Percentiles rank a stretch among this genome's conserved stretches.
These are phyloP conservation scores for Cladosporium velox DNA, from an alignment of 2,329 filamentous ascomycete genomes.

Conservation along the genomic window DNA sequence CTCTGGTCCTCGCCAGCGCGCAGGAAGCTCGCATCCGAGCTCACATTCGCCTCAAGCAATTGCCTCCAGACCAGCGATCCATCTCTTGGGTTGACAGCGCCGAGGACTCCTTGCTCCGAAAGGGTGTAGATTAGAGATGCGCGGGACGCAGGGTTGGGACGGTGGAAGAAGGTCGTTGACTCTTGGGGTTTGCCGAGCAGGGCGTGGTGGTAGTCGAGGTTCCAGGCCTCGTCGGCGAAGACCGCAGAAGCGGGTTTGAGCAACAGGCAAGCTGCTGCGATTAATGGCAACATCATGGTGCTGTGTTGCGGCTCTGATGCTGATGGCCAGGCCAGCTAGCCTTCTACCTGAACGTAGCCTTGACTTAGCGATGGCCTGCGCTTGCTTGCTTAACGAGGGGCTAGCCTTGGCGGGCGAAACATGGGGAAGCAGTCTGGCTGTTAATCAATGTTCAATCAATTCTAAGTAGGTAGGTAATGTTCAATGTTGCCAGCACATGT, in stretches of 20 bases:
- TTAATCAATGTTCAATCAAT: conserved; percentile 8
- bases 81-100: conserved; percentile 84
- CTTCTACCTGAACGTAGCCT: background rate
- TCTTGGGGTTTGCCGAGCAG: conserved; percentile 80
- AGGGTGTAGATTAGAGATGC: conserved; percentile 90
- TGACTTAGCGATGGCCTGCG: conserved; percentile 2
- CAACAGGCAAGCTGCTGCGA: conserved; percentile 38
- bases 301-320: conserved; percentile 12
- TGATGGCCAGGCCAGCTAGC: conserved; percentile 19
- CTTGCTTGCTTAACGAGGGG: conserved; percentile 2
- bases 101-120: conserved; percentile 79
- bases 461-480: background rate
- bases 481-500: background rate
- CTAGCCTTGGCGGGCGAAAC: conserved; percentile 9
- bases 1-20: conserved; percentile 77
- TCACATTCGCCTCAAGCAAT: conserved; percentile 52
- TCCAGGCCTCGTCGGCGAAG: conserved; percentile 86
- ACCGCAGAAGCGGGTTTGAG: conserved; percentile 64
- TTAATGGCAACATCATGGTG: conserved; percentile 19
- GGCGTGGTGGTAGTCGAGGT: conserved; percentile 89
- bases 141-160: conserved; percentile 76
- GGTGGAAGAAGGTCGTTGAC: conserved; percentile 92
- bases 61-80: conserved; percentile 88
- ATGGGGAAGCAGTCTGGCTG: background rate
- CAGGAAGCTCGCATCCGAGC: conserved; percentile 51